phyloP scores from a whole-genome alignment of 352 stramenopile species.

The Globisporangium canariense region DNA sequence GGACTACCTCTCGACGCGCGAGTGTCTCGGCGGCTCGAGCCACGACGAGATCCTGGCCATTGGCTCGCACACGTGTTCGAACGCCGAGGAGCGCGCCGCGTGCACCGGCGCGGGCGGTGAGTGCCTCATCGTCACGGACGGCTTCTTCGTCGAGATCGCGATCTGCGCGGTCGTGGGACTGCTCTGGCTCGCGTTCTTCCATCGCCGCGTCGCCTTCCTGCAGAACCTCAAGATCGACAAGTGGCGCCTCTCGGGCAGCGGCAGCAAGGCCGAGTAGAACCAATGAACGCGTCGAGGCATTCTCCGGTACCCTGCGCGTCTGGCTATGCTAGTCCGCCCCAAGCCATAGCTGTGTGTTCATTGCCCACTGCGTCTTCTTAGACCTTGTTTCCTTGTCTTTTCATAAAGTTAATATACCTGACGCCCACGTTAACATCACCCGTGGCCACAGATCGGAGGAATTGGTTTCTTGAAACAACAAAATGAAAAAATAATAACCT shows the following conservation, averaged over 20 bases:
- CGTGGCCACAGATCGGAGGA: background rate
- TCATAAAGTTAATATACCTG: constrained; percentile 11
- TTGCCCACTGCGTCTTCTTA: background rate
- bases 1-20: constrained; percentile 74
- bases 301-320: no score
- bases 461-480: background rate
- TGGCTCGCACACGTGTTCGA: constrained; percentile 74
- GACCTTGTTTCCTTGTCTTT: background rate
- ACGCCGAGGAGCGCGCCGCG: constrained; percentile 56
- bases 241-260: constrained; percentile 53
- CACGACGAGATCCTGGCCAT: constrained; percentile 73
- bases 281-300: no score
- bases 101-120: constrained; percentile 60
- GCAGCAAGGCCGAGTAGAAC: constrained; percentile 24
- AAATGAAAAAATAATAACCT: constrained; percentile 1
- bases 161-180: constrained; percentile 67
- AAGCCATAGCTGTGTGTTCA: background rate
- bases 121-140: constrained; percentile 75
- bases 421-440: background rate
- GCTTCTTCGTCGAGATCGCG: constrained; percentile 77
- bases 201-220: constrained; percentile 58
- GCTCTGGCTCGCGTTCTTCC: constrained; percentile 70
- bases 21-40: constrained; percentile 50
- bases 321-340: no score
- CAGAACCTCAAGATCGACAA: constrained; percentile 84